Evolutionary conservation across 2,329 filamentous ascomycete species (phyloP), one percentile per base, ranked within the genome.

Genomic region (Knufia petricola): DNA sequence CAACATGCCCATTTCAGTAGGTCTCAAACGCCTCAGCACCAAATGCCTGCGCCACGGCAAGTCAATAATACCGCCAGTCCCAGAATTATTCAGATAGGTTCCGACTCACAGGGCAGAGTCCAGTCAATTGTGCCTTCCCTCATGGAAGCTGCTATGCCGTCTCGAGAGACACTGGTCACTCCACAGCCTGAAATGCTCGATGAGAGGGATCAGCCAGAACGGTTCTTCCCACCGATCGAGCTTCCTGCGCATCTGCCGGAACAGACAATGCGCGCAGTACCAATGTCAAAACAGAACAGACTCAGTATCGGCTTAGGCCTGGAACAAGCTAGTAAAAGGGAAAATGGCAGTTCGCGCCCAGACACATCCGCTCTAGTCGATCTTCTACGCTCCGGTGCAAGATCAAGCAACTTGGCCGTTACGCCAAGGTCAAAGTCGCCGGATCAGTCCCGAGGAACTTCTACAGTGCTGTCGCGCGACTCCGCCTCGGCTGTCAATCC

Each of bases 181-280:
- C 4, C 24, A 13, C 3, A 34, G 10, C 17, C 38, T n/a, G n/a
- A 48, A n/a, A 13, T 15, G 1, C 13, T 15, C n/a, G 26, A 41
- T 9, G 20, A 42, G 10, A 37, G 34, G n/a, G 21, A 34, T 4
- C 36, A 41, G n/a, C 19, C 28, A 6, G 37, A 34, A 24, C 41
- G 26, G 24, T 26, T 31, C 21, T 48, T 48, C 23, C 45, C 52
- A 19, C 49, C 52, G 10, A 45, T 57, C 24, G 56, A 59, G 40
- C 52, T 59, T 10, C 56, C 56, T 26, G 56, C 56, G 28, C 52
- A 59, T 48, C 51, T 59, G 9, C 56, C 56, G 23, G 47, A 57
- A 24, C 51, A 55, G 15, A 38, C 47, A 7, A 51, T 59, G 30
- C 54, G 52, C 17, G 49, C 52, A 32, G 55, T 50, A 10, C 55